These are phyloP conservation scores for Ramularia collo-cygni DNA, from an alignment of 2,329 filamentous ascomycete genomes.

Conservation along the genomic window DNA sequence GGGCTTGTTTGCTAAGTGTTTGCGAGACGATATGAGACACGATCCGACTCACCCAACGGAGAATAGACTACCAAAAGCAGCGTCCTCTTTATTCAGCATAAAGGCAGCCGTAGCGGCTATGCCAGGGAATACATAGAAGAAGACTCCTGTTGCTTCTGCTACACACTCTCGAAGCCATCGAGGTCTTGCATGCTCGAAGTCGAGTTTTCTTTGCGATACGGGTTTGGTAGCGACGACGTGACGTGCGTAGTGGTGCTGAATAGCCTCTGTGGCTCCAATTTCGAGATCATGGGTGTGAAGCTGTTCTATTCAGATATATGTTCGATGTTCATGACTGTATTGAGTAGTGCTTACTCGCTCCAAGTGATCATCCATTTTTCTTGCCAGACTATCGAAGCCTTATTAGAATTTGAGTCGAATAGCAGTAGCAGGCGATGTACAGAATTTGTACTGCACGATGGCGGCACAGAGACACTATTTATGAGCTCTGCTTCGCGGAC, in stretches of 20 bases:
- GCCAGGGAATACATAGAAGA: conserved; percentile 42
- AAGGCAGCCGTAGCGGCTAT: conserved; percentile 49
- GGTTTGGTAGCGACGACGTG: conserved; percentile 46
- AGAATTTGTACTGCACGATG: too few species aligned
- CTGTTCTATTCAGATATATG: conserved; percentile 2
- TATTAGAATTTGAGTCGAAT: too few species aligned
- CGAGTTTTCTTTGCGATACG: conserved; percentile 48
- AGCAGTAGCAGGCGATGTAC: too few species aligned
- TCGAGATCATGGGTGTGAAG: conserved; percentile 37
- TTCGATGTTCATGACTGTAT: too few species aligned
- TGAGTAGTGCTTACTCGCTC: too few species aligned
- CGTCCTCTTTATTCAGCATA: conserved; percentile 39
- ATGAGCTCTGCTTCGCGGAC: too few species aligned
- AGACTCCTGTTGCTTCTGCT: conserved; percentile 52
- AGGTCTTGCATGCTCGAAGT: conserved; percentile 49
- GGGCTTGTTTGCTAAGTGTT: too few species aligned
- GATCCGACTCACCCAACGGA: too few species aligned
- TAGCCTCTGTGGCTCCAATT: conserved; percentile 48
- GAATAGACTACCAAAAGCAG: conserved; percentile 46
- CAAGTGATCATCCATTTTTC: too few species aligned
- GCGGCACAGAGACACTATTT: too few species aligned
- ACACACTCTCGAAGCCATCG: conserved; percentile 50
- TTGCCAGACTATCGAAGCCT: too few species aligned
- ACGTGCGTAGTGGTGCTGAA: conserved; percentile 45
- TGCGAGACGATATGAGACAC: too few species aligned